Base-by-base conservation (phyloP, 2,329 filamentous ascomycete genomes). In the Myotisia sp. region DNA sequence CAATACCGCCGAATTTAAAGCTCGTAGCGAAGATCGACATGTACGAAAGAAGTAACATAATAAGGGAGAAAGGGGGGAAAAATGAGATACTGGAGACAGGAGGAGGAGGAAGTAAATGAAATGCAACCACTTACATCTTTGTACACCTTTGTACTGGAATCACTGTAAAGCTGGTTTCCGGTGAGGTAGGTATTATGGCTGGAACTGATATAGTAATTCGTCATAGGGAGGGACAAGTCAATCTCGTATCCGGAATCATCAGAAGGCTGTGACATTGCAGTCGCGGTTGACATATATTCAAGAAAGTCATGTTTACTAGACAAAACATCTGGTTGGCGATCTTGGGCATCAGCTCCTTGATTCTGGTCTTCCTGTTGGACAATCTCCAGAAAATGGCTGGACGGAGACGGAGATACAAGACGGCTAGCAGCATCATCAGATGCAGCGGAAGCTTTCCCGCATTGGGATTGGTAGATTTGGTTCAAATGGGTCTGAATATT, bases 181-280 rank as follows among this genome's bases (percentile, higher is more conserved):
- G 77, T 76, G 26, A 93, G 64, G 54, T 93, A 94, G 0, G 86
- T 94, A 53, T 94, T 94, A 63, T 94, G 86, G 51, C 84, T 93
- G 45, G 83, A 92, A 42, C 79, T 92, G 53, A 94, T 86, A 55
- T 84, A 94, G 61, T 94, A 94, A 52, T 92, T 84, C 29, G 79
- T 82, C 38, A 92, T 67, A 3, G 83, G 80, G 34, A 70, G 71
- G 0, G 68, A 69, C 20, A 74, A 53, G 49, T 85, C 77, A 38
- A 71, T 64, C 42, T 59, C 46, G 14, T 55, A 37, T 5, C 58
- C 53, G 14, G 58, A 52, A 40, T 49, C 35, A 14, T 32, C 29
- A 6, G 32, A 34, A 5, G 26, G 27, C 17, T 29, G 31, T 8
- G 40, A 27, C n/a, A 64, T 62, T 42, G 62, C 66, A 44, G 59